phyloP scores from a whole-genome alignment of 306 rosid species.

The Hylodesmum podocarpum region DNA sequence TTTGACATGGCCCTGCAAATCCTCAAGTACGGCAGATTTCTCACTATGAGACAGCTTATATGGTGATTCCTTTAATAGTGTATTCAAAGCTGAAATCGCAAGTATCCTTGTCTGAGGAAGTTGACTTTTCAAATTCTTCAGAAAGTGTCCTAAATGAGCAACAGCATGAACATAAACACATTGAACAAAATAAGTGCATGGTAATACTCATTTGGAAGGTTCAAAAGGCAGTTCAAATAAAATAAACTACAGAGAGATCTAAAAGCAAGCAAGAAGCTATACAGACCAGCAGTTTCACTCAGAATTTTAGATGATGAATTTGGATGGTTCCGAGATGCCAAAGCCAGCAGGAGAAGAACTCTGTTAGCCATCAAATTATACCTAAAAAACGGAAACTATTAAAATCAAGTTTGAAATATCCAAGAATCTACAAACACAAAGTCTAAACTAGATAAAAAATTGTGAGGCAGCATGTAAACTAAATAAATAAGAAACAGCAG shows the following conservation, averaged over 20 bases:
- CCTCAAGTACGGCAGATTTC: constrained; percentile 41
- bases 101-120: constrained; percentile 99
- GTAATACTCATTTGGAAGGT: neutral
- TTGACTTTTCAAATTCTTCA: constrained; percentile 89
- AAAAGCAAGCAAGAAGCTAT: constrained; percentile 26
- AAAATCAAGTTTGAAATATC: constrained; percentile 21
- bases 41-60: constrained; percentile 67
- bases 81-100: constrained; percentile 91
- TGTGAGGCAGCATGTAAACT: constrained; percentile 12
- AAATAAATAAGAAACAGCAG: neutral
- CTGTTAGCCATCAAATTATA: constrained; percentile 98
- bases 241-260: neutral
- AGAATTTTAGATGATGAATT: constrained; percentile 72
- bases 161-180: constrained; percentile 9
- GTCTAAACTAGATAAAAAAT: constrained; percentile 20
- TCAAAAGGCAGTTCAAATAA: constrained; percentile 1
- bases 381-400: constrained; percentile 44
- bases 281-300: constrained; percentile 92
- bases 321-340: constrained; percentile 90
- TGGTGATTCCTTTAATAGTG: constrained; percentile 92
- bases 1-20: constrained; percentile 53
- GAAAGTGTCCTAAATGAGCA: constrained; percentile 78
- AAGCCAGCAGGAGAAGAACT: constrained; percentile 82
- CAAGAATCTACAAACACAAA: constrained; percentile 17
- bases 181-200: neutral